Conservation (phyloP, 176 grass and related monocot genomes). For the Alopecurus myosuroides region DNA sequence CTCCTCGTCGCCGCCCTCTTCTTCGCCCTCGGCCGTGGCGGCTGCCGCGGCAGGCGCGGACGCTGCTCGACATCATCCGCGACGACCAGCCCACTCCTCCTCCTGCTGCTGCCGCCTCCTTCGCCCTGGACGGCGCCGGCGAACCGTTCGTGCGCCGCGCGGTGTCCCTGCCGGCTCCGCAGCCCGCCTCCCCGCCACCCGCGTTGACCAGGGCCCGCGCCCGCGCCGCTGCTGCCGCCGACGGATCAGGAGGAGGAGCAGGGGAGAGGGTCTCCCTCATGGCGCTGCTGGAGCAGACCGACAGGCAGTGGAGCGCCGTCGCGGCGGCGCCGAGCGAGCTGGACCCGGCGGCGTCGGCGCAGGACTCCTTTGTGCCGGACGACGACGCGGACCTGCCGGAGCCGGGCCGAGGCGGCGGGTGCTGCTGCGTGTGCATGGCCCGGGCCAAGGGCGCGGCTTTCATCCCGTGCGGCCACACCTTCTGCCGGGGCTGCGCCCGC, state of each 20-base stretch:
- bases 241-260: conserved; percentile 7
- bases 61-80: conserved; percentile 42
- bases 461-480: conserved; percentile 90
- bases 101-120: not conserved
- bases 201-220: not conserved
- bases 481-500: conserved; percentile 76
- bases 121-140: not conserved
- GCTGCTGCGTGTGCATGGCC: conserved; percentile 92
- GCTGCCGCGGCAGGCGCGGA: conserved; percentile 20
- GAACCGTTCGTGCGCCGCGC: conserved; percentile 31
- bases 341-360: not conserved
- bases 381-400: conserved; percentile 23
- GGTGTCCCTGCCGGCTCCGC: conserved; percentile 2
- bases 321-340: not conserved
- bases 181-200: not conserved
- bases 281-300: conserved; percentile 90
- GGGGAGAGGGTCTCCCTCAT: conserved; percentile 72
- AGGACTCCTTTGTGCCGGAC: not conserved
- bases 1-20: conserved; percentile 12
- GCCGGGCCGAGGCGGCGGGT: not conserved
- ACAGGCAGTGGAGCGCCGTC: conserved; percentile 54
- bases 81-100: conserved; percentile 29
- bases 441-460: conserved; percentile 75
- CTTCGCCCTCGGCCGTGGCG: not conserved
- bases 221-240: not conserved